Conservation (phyloP, 495 filamentous ascomycete species). For the Penicillium fimorum region DNA sequence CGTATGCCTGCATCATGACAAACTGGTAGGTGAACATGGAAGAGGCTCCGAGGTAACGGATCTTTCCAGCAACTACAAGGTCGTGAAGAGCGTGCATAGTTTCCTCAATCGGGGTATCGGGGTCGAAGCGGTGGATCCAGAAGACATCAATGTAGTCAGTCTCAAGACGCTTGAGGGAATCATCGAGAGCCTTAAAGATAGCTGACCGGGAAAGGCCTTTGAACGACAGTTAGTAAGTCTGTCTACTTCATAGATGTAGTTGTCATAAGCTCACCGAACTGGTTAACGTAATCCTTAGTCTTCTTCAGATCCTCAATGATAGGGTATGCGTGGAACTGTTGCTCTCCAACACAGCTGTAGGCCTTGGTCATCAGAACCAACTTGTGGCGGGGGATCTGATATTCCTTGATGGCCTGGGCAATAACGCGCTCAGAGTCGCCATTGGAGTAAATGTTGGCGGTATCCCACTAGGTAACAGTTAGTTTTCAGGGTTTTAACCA, state of each 20-base stretch:
- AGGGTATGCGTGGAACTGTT: not conserved
- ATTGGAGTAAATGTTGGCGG: constrained; percentile 59
- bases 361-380: constrained; percentile 69
- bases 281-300: constrained; percentile 38
- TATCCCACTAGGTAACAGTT: not conserved
- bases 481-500: not conserved
- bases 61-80: constrained; percentile 60
- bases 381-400: constrained; percentile 66
- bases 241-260: not conserved
- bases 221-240: not conserved
- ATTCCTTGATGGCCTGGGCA: constrained; percentile 68
- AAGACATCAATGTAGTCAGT: constrained; percentile 64
- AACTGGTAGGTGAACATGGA: constrained; percentile 24
- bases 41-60: constrained; percentile 64
- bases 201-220: constrained; percentile 51
- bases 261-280: constrained; percentile 23
- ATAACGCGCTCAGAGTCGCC: constrained; percentile 67
- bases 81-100: constrained; percentile 75
- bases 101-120: constrained; percentile 57
- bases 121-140: constrained; percentile 61
- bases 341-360: not conserved
- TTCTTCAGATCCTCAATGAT: not conserved
- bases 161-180: constrained; percentile 53
- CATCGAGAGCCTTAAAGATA: constrained; percentile 63
- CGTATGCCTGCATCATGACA: constrained; percentile 30